A percentile compares a stretch with the other conserved stretches of the same genome.
Conservation (phyloP, 257 asterid genomes). For the Capsicum pubescens region DNA sequence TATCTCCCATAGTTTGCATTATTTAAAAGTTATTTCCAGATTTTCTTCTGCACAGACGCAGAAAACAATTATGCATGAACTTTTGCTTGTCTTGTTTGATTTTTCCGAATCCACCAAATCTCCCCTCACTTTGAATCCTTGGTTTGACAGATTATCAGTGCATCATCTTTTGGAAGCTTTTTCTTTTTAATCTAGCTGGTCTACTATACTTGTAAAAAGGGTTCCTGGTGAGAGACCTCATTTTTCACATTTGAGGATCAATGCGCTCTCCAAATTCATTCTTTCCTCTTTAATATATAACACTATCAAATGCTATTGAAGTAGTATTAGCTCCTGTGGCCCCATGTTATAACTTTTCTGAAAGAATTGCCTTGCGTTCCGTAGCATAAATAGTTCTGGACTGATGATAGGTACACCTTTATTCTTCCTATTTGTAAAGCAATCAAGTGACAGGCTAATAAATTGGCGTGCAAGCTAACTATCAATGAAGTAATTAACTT, state of each 20-base stretch:
- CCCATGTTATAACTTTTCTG: neutral
- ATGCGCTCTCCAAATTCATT: neutral
- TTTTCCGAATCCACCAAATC: neutral
- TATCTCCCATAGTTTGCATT: neutral
- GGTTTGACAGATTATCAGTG: neutral
- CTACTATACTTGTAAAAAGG: neutral
- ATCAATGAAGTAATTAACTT: slow-evolving; percentile 18
- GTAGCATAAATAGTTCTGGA: neutral
- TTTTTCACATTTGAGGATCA: neutral
- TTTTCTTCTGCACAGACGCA: neutral
- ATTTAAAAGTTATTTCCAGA: neutral
- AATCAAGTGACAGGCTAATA: slow-evolving; percentile 10
- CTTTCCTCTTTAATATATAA: neutral
- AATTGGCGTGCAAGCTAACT: neutral
- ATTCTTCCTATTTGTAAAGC: slow-evolving; percentile 10
- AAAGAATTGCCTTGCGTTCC: neutral
- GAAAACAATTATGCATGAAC: neutral
- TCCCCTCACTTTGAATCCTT: neutral
- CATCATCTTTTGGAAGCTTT: neutral
- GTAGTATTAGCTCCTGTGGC: neutral
- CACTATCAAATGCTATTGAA: neutral
- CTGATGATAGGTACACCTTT: neutral
- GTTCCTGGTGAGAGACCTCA: neutral
- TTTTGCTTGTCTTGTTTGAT: neutral
- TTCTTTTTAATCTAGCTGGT: neutral